Evolutionary conservation across 1,284 basidiomycete genomes (phyloP), one percentile per base, ranked within the genome.

Genomic region (Leccinum subatratum): DNA sequence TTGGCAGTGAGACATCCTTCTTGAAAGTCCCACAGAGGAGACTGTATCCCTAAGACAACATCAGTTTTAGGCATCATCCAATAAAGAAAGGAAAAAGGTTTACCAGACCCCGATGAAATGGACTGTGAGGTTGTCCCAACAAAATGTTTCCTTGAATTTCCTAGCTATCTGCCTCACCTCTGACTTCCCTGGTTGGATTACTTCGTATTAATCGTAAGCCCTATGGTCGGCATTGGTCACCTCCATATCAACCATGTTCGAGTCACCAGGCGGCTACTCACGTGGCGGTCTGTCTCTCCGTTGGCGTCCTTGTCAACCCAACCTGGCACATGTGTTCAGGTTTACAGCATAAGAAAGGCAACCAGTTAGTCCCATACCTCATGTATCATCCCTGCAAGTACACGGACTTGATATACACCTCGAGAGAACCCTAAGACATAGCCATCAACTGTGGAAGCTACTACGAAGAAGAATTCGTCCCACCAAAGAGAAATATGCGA

Each of bases 91-190:
- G 28, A 18, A 25, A 22, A 57, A 25, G 12, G 28, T 37, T 63
- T 64, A 82, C 81, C 80, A 81, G 11, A 74, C 79, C 1, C 81
- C 81, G 6, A 82, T 68, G 63, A 82, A 82, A 61, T 82, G 81
- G 5, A 81, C 66, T 39, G 64, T 70, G n/a, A 69, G 34, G 3
- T 73, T 72, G 18, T 70, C 68, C 62, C 73, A 71, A 1, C 75
- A 82, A 64, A 83, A 82, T 1, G 74, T 74, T 14, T 69, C 65
- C 67, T 79, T 82, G 69, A 83, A 82, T 8, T 68, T 67, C 11
- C 66, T 68, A 0, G 71, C 72, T 6, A 64, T 67, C 22, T 77
- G 62, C 22, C 63, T 69, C 14, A 64, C 66, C 58, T 70, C 64
- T 12, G 61, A 65, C 30, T 68, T 71, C 28, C 65, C 61, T 0